A percentile compares a stretch with the other conserved stretches of the same genome.
Conservation (phyloP, 306 rosid species). For the Fragaria vesca region DNA sequence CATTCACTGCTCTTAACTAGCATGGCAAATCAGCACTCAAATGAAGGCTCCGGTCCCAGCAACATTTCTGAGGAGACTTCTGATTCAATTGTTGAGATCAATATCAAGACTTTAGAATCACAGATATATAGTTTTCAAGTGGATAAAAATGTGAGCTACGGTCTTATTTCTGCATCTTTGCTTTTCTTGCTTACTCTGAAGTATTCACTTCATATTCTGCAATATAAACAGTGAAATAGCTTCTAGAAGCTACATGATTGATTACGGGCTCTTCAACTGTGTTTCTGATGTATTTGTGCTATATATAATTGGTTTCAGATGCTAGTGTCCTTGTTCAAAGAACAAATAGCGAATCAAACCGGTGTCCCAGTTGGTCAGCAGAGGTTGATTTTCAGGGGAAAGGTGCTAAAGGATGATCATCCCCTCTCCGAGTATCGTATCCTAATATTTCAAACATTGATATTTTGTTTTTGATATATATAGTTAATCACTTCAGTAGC, state of each 20-base stretch:
- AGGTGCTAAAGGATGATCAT: slow-evolving; percentile 85
- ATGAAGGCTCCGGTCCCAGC: slow-evolving; percentile 62
- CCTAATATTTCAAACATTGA: slow-evolving; percentile 33
- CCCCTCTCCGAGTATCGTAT: slow-evolving; percentile 88
- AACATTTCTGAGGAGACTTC: slow-evolving; percentile 45
- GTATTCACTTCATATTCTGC: not conserved
- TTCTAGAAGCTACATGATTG: not conserved
- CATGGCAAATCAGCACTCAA: slow-evolving; percentile 68
- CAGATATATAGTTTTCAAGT: slow-evolving; percentile 69
- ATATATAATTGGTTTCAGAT: slow-evolving; percentile 49
- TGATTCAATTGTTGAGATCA: slow-evolving; percentile 72
- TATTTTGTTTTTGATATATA: not conserved
- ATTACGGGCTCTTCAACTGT: not conserved
- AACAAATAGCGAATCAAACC: slow-evolving; percentile 72
- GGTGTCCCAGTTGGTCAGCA: slow-evolving; percentile 88
- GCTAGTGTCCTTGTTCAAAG: slow-evolving; percentile 72
- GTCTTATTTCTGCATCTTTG: not conserved
- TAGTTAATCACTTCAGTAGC: not conserved
- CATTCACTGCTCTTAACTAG: slow-evolving; percentile 29
- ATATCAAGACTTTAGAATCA: slow-evolving; percentile 90
- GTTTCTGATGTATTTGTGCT: not conserved
- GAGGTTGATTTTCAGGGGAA: slow-evolving; percentile 94
- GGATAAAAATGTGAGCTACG: slow-evolving; percentile 60
- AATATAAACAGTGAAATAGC: not conserved
- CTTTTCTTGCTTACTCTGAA: not conserved